Base-by-base conservation (phyloP, 768 basidiomycete genomes). In the Suillus sp. region DNA sequence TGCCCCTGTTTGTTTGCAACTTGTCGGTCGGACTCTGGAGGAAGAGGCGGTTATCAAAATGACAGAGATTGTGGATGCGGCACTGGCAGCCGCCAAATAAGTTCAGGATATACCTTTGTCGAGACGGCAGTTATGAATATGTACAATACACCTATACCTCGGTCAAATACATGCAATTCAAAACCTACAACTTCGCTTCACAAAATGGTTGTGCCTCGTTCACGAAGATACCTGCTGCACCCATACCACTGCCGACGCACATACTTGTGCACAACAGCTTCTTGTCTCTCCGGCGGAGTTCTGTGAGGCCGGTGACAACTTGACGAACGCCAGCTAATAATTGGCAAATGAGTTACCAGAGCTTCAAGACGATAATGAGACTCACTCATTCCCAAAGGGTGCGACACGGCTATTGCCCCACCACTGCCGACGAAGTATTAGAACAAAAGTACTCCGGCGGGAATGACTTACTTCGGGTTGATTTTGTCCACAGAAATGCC, bases 231-330 rank as follows among this genome's bases (percentile, higher is more conserved):
- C 86, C 87, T 1, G 91, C 91, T 18, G 92, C 91, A 7, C 92
- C 93, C 94, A 95, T 94, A 20, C 94, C 94, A 69, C 89, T 91
- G 25, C 95, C 95, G 32, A 92, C 76, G 68, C 86, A 88, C 87
- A 88, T 88, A 62, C 90, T 92, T 2, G 94, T 95, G 69, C 91
- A 91, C 62, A 96, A 81, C 27, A 96, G 71, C 32, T 84, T 81
- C 61, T 84, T 85, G 62, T 88, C 83, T 63, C 81, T 84, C 47
- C 94, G 81, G 68, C 85, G 86, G 42, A 95, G 82, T 72, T 96
- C 88, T 2, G 90, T 86, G 9, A 96, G 82, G n/a, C 90, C 95
- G 3, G 95, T 95, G 2, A 92, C 90, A 27, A 94, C 86, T 76
- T 95, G 94, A 34, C 95, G 87, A 30, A 89, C 80, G 38, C 95